Conservation (phyloP, 768 basidiomycete genomes). For the Mycena vitilis region DNA sequence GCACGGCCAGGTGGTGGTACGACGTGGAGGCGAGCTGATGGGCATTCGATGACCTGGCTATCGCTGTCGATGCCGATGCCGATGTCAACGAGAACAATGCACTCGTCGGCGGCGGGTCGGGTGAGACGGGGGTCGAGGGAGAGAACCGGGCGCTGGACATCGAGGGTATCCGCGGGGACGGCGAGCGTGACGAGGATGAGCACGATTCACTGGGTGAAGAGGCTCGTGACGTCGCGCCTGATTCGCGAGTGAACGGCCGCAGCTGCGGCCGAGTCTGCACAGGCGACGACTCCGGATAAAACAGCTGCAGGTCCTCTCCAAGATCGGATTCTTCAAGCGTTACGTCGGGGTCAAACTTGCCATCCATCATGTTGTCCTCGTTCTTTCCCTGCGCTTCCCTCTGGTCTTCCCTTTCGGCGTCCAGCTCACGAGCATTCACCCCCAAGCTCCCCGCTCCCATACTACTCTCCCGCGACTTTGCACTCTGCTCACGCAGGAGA, state of each 20-base stretch:
- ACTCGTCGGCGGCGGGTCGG: background rate
- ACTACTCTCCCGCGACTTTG: too few relatives aligned
- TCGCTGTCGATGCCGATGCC: background rate
- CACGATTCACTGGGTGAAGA: background rate
- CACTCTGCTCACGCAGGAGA: background rate
- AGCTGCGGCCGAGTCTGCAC: background rate
- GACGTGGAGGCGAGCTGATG: background rate
- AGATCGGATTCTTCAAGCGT: background rate
- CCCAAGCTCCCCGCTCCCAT: background rate
- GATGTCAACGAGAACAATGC: background rate
- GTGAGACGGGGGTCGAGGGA: background rate
- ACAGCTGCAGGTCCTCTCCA: constrained; percentile 5
- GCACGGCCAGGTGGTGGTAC: background rate
- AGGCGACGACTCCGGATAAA: constrained; percentile 3
- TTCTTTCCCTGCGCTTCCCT: background rate
- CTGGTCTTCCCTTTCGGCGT: background rate
- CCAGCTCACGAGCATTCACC: background rate
- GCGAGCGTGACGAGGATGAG: background rate
- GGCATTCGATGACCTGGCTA: too few relatives aligned
- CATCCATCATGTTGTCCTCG: background rate
- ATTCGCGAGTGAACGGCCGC: background rate
- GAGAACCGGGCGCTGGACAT: background rate
- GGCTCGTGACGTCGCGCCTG: background rate
- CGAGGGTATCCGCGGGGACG: background rate
- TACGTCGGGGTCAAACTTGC: background rate